Evolutionary conservation across 345 rosid species (phyloP).

Genomic region (Brassica carinata): DNA sequence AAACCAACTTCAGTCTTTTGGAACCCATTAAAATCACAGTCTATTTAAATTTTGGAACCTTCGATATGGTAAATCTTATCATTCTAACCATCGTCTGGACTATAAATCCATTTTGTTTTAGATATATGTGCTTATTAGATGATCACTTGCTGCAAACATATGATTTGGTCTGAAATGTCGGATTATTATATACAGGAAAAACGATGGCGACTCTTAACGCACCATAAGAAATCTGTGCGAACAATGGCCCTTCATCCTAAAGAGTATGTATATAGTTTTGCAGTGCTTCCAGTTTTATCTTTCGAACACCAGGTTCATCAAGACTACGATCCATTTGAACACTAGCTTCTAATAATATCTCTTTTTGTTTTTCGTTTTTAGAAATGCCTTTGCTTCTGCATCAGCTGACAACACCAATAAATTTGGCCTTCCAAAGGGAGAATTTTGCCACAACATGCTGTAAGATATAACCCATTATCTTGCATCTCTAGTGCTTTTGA

Average conservation of each 20-base stretch:
- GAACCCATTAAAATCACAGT: constrained; percentile 87
- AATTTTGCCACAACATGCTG: constrained; percentile 98
- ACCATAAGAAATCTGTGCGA: constrained; percentile 97
- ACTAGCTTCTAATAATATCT: constrained; percentile 2
- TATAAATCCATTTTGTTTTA: neutral
- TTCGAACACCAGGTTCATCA: neutral
- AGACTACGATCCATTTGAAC: neutral
- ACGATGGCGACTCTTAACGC: constrained; percentile 89
- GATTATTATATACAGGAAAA: constrained; percentile 61
- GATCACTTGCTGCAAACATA: no score
- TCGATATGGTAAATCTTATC: constrained; percentile 65
- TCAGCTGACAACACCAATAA: constrained; percentile 97
- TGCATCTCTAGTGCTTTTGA: constrained; percentile 4
- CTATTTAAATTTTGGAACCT: constrained; percentile 93
- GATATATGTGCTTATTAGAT: neutral
- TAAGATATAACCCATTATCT: neutral
- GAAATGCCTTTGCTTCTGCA: constrained; percentile 92
- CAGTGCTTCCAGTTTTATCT: constrained; percentile 1
- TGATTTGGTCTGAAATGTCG: neutral
- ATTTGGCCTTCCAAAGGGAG: constrained; percentile 88
- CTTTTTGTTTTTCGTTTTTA: constrained; percentile 33
- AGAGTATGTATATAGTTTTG: constrained; percentile 52
- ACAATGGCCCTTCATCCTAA: constrained; percentile 92
- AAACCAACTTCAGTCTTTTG: neutral
- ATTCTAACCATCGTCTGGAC: neutral